Conservation (phyloP, 768 basidiomycete genomes). For the Pleurotus tuoliensis region DNA sequence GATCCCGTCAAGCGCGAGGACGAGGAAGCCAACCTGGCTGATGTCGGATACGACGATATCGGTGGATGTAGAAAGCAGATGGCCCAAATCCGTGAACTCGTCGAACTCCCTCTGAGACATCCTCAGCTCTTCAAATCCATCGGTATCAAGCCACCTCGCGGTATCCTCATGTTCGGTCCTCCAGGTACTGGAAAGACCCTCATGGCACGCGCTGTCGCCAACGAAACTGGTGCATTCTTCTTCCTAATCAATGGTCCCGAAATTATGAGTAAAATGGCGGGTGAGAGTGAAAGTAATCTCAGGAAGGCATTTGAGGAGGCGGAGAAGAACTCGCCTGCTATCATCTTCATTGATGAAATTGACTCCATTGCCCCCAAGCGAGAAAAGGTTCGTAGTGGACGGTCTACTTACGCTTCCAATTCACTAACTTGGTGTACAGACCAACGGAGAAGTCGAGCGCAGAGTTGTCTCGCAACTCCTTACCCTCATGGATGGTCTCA, state of each 20-base stretch:
- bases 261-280: constrained; percentile 99
- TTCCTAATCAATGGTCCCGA: constrained; percentile 99
- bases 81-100: constrained; percentile 99
- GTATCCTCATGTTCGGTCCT: constrained; percentile 98
- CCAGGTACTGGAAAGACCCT: constrained; percentile 99
- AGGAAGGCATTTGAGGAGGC: constrained; percentile 99
- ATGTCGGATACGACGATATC: constrained; percentile 98
- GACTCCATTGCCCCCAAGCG: constrained; percentile 99
- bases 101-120: constrained; percentile 95
- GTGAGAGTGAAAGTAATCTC: constrained; percentile 95
- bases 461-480: constrained; percentile 98
- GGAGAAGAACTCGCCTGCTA: constrained; percentile 98
- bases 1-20: constrained; percentile 99
- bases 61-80: constrained; percentile 99
- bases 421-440: constrained; percentile 41
- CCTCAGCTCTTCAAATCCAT: constrained; percentile 99
- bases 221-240: constrained; percentile 99
- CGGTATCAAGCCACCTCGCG: constrained; percentile 99
- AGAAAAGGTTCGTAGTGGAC: constrained; percentile 73
- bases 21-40: constrained; percentile 93
- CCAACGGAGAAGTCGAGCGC: constrained; percentile 99
- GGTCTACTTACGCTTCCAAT: neutral
- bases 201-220: constrained; percentile 99
- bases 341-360: constrained; percentile 99
- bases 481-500: constrained; percentile 98